Evolutionary conservation across 257 asterid species (phyloP).

Genomic region (Nicotiana otophora): DNA sequence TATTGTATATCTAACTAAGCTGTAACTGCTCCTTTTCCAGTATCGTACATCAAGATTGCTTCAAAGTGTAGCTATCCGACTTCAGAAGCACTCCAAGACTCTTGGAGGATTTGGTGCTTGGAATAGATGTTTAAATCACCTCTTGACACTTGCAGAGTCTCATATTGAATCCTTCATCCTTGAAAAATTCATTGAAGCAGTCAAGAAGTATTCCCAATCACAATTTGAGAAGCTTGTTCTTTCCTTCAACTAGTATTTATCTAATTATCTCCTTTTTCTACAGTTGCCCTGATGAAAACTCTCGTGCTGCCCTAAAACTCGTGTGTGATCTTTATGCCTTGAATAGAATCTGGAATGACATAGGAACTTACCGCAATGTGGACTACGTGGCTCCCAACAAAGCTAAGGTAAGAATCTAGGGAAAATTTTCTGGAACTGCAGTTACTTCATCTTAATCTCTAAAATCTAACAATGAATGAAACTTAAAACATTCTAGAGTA

Average conservation of each 20-base stretch:
- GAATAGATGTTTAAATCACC: conserved; percentile 97
- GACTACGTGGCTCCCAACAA: conserved; percentile 98
- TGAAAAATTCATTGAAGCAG: conserved; percentile 79
- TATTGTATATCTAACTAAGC: background rate
- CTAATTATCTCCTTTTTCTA: conserved; percentile 14
- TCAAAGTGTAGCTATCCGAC: conserved; percentile 83
- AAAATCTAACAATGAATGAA: background rate
- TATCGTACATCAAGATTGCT: conserved; percentile 91
- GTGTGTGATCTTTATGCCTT: conserved; percentile 88
- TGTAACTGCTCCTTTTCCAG: conserved; percentile 36
- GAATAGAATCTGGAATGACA: conserved; percentile 96
- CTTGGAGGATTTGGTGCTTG: conserved; percentile 96
- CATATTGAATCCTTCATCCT: conserved; percentile 88
- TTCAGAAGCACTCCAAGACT: conserved; percentile 78
- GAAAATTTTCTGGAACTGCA: background rate
- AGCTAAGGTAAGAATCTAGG: conserved; percentile 61
- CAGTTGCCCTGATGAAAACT: conserved; percentile 76
- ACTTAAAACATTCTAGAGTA: background rate
- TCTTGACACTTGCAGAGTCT: conserved; percentile 92
- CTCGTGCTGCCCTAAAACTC: conserved; percentile 75
- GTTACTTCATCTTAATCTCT: background rate
- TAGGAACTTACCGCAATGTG: conserved; percentile 93
- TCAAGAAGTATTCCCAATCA: conserved; percentile 43
- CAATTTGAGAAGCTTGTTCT: background rate
- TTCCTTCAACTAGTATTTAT: background rate